Evolutionary conservation across 1,139 yeast genomes (phyloP), one percentile per base, ranked within the genome.

Genomic region (Pichiaceae sp.): DNA sequence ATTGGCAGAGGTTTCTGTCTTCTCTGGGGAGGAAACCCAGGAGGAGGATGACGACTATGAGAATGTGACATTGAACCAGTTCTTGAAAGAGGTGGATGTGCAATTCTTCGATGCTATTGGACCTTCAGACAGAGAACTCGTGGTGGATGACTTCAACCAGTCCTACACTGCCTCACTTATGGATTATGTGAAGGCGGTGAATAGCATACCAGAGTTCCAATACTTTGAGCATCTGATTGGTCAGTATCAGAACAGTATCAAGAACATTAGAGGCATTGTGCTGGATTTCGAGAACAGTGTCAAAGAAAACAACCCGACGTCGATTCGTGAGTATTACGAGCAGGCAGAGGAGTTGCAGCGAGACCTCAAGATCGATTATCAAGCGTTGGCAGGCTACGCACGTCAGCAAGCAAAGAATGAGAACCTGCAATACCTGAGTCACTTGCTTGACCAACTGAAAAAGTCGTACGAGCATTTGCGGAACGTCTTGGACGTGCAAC

Each of bases 21-120:
- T 46, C 1, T 45, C 39, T 7, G 45, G 40, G 29, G 49, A 45
- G 4, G 51, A 45, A 14, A 42, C 40, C 15, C 38, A 30, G 2
- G 36, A 12, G 41, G 25, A 26, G 9, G 54, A 53, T 29, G 53
- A 50, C 24, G 46, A 43, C 20, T 48, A 51, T 32, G 39, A 47
- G 3, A 51, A 52, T 27, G 47, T 52, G 3, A 40, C 57, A 4
- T 41, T 54, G 11, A 45, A 48, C 4, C 41, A 44, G 2, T 55
- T 55, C 34, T 38, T 55, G 24, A 42, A 43, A 11, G 53, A 53
- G 31, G 55, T 52, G 1, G 48, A 48, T 29, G 56, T 54, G 15
- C 52, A 49, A 18, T 55, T 55, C 36, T 52, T 47, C 41, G 58
- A 53, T 33, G 42, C 43, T 26, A 47, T 54, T 19, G 55, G 54